phyloP scores from a whole-genome alignment of 176 grass and related monocot species.

The Elymus sibiricus region DNA sequence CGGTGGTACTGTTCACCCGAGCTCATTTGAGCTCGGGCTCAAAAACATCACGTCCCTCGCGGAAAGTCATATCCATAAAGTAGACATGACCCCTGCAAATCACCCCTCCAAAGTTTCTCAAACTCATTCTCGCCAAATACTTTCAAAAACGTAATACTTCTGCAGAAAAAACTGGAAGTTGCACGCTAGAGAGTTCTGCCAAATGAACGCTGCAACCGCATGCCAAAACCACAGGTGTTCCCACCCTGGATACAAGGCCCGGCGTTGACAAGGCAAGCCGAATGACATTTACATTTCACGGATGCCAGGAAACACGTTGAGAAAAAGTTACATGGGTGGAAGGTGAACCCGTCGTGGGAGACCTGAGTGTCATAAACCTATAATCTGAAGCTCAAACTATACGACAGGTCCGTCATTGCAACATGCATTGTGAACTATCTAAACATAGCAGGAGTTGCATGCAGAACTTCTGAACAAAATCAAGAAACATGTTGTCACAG shows the following conservation, averaged over 20 bases:
- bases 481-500: background rate
- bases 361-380: background rate
- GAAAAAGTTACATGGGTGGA: slow-evolving; percentile 28
- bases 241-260: too few relatives aligned
- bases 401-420: background rate
- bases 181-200: too few relatives aligned
- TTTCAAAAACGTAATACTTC: too few relatives aligned
- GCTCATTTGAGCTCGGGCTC: too few relatives aligned
- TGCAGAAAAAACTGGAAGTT: background rate
- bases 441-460: background rate
- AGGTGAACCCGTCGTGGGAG: background rate
- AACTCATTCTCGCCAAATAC: background rate
- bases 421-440: background rate
- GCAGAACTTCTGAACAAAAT: background rate
- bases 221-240: too few relatives aligned
- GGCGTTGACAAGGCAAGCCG: background rate
- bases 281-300: background rate
- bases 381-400: background rate
- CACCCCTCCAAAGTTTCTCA: background rate
- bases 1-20: too few relatives aligned
- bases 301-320: too few relatives aligned
- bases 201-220: too few relatives aligned
- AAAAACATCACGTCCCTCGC: too few relatives aligned
- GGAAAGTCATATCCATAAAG: background rate
- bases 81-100: background rate